phyloP scores from a whole-genome alignment of 1,284 basidiomycete species.

The Fomitopsis betulina region DNA sequence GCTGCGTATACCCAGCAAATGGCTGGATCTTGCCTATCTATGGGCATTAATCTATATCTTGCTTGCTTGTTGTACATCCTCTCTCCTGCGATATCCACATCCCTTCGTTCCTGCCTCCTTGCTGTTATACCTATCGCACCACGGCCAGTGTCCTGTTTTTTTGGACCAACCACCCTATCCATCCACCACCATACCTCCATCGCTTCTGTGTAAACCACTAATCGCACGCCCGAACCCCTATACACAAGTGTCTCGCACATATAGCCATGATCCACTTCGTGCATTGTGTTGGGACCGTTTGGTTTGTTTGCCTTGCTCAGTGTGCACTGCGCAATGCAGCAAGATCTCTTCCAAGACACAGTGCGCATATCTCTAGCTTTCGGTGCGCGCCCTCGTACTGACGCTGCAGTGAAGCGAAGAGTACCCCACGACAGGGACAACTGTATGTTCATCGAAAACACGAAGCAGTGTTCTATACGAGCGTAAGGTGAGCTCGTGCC shows the following conservation, averaged over 20 bases:
- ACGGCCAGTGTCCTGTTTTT: not conserved
- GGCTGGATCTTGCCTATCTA: constrained; percentile 1
- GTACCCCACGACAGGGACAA: too few species aligned
- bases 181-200: not conserved
- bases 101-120: not conserved
- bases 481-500: too few species aligned
- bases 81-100: not conserved
- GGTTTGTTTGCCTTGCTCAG: too few species aligned
- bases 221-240: not conserved
- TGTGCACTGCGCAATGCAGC: too few species aligned
- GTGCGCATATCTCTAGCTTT: too few species aligned
- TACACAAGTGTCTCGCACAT: not conserved
- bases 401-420: too few species aligned
- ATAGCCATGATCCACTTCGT: not conserved
- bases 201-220: not conserved
- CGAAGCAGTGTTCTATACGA: too few species aligned
- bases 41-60: constrained; percentile 3
- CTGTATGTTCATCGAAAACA: too few species aligned
- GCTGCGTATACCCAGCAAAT: not conserved
- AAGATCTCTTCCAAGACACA: too few species aligned
- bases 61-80: not conserved
- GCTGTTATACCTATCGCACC: not conserved
- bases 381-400: too few species aligned
- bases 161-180: not conserved
- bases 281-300: too few species aligned